Evolutionary conservation across 306 rosid species (phyloP).

Genomic region (Lagenaria siceraria): DNA sequence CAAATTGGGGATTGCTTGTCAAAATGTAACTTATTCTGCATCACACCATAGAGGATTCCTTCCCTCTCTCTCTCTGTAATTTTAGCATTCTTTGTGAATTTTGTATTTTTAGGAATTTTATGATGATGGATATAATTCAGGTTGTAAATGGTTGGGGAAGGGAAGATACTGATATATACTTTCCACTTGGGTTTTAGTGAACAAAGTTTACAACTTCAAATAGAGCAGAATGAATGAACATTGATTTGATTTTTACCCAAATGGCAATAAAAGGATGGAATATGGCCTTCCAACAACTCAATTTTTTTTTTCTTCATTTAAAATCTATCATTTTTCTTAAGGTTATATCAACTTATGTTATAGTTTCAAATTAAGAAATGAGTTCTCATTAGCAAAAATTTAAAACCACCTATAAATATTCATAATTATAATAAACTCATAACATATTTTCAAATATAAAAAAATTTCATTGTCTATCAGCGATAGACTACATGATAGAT

Average conservation of each 20-base stretch:
- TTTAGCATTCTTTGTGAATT: background rate
- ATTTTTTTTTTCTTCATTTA: background rate
- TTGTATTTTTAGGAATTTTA: background rate
- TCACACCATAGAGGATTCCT: background rate
- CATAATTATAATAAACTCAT: too few species aligned
- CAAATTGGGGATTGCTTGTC: background rate
- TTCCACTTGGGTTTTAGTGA: background rate
- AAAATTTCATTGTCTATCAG: too few species aligned
- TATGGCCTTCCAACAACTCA: background rate
- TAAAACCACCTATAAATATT: too few species aligned
- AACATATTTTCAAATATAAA: too few species aligned
- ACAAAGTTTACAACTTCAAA: background rate
- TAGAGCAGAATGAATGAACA: background rate
- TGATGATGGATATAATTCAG: background rate
- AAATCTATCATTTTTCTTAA: background rate
- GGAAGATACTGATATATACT: background rate
- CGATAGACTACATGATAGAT: too few species aligned
- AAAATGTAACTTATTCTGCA: conserved; percentile 3
- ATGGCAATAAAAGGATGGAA: background rate
- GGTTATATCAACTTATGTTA: background rate
- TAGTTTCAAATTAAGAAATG: background rate
- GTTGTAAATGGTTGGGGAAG: background rate
- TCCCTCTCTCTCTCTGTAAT: background rate
- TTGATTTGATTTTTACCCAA: background rate
- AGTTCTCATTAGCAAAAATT: background rate